Evolutionary conservation across 192 early-diverging fungal species (phyloP), one percentile per base, ranked within the genome.

Genomic region (Backusella australiensis): DNA sequence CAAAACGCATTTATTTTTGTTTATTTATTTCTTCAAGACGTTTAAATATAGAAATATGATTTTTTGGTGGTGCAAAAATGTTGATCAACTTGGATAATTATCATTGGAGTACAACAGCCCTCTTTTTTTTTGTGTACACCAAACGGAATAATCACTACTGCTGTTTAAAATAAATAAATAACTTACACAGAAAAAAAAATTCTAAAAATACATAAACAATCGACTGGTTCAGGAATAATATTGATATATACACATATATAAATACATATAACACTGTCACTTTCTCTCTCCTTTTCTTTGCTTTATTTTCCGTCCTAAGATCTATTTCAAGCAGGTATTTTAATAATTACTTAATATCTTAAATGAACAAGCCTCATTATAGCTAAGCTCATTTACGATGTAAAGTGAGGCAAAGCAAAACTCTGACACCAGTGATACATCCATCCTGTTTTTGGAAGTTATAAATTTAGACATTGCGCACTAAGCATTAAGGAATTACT

Each of bases 381-480:
- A 19, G 46, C 46, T 49, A 49, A 49, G 46, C 46, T 49, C 46
- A 49, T 49, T 14, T 63, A 63, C 29, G 12, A 29, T 63, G 56
- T 63, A 63, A 63, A 63, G 56, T 63, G 56, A 63, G 56, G 56
- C 56, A 63, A 63, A 63, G 56, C 3, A 29, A 29, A 17, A 9
- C 26, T 63, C 56, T 26, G 56, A 63, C 56, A 63, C 21, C 23
- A 63, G 56, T 63, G 56, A 63, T 63, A 63, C 56, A 63, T 63
- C 23, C 11, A 63, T 63, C 11, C 56, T 23, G 56, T 63, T 26
- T 63, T 63, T 63, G 56, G 56, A 11, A 63, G 56, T 63, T 63
- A 63, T 63, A 63, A 63, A 63, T 63, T 63, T 63, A 63, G 26
- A 63, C 23, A 63, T 63, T 63, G 56, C 56, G 26, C 8, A 63